phyloP scores from a whole-genome alignment of 2,329 filamentous ascomycete species.

The Cryphonectria nitschkei region DNA sequence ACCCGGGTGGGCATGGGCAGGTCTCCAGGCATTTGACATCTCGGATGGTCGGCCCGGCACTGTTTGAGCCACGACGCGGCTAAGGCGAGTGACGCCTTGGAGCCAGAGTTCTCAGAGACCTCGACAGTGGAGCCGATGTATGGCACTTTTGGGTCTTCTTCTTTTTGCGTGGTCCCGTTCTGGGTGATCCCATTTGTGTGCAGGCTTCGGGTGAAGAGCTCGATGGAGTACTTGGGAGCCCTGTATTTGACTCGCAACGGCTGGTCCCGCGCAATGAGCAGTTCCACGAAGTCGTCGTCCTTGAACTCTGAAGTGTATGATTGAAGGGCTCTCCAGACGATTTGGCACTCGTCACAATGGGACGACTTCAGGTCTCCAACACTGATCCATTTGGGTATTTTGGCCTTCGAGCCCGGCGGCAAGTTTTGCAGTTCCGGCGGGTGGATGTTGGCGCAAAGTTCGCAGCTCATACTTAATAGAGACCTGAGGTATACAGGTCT shows the following conservation, averaged over 20 bases:
- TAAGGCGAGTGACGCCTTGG: background rate
- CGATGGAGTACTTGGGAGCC: constrained; percentile 1
- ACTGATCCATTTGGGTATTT: constrained; percentile 2
- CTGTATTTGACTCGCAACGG: constrained; percentile 6
- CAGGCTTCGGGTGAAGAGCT: background rate
- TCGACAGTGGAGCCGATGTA: constrained; percentile 7
- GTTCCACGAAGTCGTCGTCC: constrained; percentile 8
- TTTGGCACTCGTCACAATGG: constrained; percentile 8
- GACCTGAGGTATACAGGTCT: background rate
- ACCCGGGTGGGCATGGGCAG: constrained; percentile 15
- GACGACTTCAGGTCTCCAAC: constrained; percentile 5
- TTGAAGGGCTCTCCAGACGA: constrained; percentile 12
- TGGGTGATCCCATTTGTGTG: background rate
- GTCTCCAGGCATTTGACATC: background rate
- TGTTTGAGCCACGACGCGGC: constrained; percentile 18
- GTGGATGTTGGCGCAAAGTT: constrained; percentile 12
- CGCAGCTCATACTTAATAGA: constrained; percentile 2
- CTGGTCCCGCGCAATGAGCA: background rate
- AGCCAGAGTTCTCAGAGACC: constrained; percentile 9
- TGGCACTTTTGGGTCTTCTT: background rate
- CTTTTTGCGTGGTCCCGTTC: background rate
- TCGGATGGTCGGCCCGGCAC: constrained; percentile 13
- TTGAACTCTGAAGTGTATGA: background rate
- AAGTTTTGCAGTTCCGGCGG: constrained; percentile 12
- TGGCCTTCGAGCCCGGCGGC: constrained; percentile 9